phyloP scores from a whole-genome alignment of 176 grass and related monocot species.

The Paspalum vaginatum region DNA sequence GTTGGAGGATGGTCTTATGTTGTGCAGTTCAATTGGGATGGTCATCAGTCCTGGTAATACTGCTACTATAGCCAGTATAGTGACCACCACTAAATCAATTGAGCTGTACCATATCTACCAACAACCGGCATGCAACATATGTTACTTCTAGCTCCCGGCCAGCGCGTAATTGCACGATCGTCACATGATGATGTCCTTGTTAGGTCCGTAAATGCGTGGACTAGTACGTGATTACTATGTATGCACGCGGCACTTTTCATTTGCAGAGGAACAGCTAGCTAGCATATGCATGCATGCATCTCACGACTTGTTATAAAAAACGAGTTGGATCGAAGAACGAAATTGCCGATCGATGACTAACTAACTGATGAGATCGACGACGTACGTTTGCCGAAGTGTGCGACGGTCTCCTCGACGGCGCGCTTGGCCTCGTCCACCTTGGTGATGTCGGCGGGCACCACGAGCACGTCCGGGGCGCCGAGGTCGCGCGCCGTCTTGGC shows the following conservation, averaged over 20 bases:
- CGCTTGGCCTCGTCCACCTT: constrained; percentile 62
- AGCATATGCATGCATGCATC: too few species aligned
- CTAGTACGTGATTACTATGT: background rate
- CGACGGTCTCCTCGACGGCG: constrained; percentile 74
- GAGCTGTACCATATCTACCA: background rate
- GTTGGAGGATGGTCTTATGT: too few species aligned
- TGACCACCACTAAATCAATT: background rate
- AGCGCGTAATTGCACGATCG: too few species aligned
- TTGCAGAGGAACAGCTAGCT: too few species aligned
- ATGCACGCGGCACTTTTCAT: too few species aligned
- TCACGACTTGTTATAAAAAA: too few species aligned
- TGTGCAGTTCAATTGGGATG: too few species aligned
- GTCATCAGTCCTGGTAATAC: too few species aligned
- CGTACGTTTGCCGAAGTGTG: constrained; percentile 67
- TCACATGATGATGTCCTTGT: background rate
- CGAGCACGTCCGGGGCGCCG: constrained; percentile 65
- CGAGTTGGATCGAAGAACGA: too few species aligned
- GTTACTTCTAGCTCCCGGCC: background rate
- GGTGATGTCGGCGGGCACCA: constrained; percentile 71
- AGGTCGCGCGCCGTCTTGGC: constrained; percentile 58
- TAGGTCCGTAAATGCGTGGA: background rate
- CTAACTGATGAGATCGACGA: too few species aligned
- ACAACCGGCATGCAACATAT: background rate
- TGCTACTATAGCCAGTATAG: too few species aligned
- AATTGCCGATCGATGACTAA: too few species aligned